Base-by-base conservation (phyloP, 208 protist species). In the Strigomonas culicis region DNA sequence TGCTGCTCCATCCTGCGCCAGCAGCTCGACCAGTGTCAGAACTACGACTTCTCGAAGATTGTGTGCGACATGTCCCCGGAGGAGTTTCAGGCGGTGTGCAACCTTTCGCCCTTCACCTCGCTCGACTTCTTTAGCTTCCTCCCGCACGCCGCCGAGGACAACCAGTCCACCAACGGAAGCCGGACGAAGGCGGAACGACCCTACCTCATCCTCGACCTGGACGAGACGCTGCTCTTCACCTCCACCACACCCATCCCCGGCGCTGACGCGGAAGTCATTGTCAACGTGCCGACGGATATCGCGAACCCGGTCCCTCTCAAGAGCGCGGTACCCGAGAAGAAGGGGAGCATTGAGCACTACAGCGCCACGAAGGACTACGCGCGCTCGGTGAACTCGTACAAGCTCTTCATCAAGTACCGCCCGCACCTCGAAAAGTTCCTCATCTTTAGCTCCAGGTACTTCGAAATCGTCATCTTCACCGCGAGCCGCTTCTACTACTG, bases 401-500 rank as follows among this genome's bases (percentile, higher is more conserved):
- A 28, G 24, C 58, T 86, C 17, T 83, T 72, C 61, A 55, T 88
- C 22, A 77, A 79, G 51, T 81, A 77, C 49, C 68, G 82, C 24
- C 79, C 76, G 15, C 62, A 69, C 49, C 70, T 88, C 4, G 32
- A 32, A 2, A 28, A 59, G 3, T 88, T 88, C 59, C 68, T 88
- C 6, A 21, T 46, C 13, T 80, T 68, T 66, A 62, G 68, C 30
- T 57, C 76, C 15, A 46, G 59, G 7, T 31, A 74, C 60, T 88
- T 76, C 58, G 79, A 88, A 55, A 79, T 88, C 11, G 63, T 88
- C 52, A 70, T 88, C 53, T 85, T 88, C 59, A 88, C 82, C 8
- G 82, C 79, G 27, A 79, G 75, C 39, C 63, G 70, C n/a, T 61
- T 61, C 34, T 58, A 72, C 55, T 88, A 88, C 55, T 73, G 63